Evolutionary conservation across 768 basidiomycete species (phyloP).

Genomic region (Boletus huronensis): DNA sequence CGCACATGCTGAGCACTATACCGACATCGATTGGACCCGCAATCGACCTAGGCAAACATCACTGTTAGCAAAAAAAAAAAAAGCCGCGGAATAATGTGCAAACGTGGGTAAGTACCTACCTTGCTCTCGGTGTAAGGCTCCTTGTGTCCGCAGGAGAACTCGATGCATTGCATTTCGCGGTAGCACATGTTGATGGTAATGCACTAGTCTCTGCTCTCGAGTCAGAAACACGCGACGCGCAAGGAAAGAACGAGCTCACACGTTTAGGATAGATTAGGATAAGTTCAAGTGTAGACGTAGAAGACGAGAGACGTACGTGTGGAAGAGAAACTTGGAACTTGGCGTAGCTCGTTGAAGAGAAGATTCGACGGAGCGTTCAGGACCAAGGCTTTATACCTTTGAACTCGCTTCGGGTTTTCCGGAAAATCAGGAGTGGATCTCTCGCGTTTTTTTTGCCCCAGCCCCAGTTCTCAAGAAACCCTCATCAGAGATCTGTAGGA

Average conservation of each 20-base stretch:
- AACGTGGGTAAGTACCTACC: constrained; percentile 22
- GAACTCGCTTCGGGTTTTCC: not conserved
- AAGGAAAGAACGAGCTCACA: constrained; percentile 9
- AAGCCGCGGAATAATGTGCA: constrained; percentile 25
- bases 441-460: not conserved
- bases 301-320: not conserved
- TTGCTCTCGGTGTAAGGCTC: constrained; percentile 30
- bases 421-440: constrained; percentile 6
- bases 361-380: not conserved
- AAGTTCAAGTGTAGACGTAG: constrained; percentile 4
- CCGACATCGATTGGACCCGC: constrained; percentile 37
- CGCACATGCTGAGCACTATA: constrained; percentile 39
- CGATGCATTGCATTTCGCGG: constrained; percentile 37
- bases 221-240: constrained; percentile 11
- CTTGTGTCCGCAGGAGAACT: constrained; percentile 39
- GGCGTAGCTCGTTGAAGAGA: constrained; percentile 9
- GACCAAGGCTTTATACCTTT: constrained; percentile 23
- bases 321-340: constrained; percentile 1
- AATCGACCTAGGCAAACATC: constrained; percentile 38
- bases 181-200: constrained; percentile 38
- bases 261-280: constrained; percentile 24
- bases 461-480: constrained; percentile 2
- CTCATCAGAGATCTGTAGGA: constrained; percentile 6
- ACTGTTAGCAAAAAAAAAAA: constrained; percentile 5
- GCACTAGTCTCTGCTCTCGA: constrained; percentile 9